These are phyloP conservation scores for Cyclotella distinguenda DNA, from an alignment of 108 stramenopile genomes.

Conservation along the genomic window DNA sequence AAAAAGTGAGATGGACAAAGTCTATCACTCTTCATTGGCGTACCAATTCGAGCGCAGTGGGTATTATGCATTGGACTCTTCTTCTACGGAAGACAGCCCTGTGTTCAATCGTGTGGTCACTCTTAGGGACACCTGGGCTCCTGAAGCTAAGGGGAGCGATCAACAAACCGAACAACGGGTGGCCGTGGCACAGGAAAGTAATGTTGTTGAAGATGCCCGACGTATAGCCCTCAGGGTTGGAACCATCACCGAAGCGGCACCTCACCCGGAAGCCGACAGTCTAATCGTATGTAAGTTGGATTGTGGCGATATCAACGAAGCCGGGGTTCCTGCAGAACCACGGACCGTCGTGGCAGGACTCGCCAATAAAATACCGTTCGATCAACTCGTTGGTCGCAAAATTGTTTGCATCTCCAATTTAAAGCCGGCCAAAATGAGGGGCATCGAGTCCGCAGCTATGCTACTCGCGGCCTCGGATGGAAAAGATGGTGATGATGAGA, in stretches of 20 bases:
- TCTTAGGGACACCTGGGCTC: slow-evolving; percentile 82
- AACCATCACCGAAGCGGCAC: slow-evolving; percentile 70
- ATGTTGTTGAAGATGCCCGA: slow-evolving; percentile 61
- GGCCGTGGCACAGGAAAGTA: slow-evolving; percentile 9
- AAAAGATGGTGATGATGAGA: slow-evolving; percentile 61
- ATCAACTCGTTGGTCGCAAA: slow-evolving; percentile 62
- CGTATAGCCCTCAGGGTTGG: slow-evolving; percentile 74
- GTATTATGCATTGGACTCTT: slow-evolving; percentile 82
- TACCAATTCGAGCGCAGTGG: slow-evolving; percentile 91
- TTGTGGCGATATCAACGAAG: slow-evolving; percentile 71
- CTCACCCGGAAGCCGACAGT: slow-evolving; percentile 85
- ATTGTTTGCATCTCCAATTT: slow-evolving; percentile 79
- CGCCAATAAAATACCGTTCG: slow-evolving; percentile 67
- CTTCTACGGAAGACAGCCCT: slow-evolving; percentile 55
- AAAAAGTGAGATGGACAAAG: slow-evolving; percentile 14
- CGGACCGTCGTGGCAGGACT: slow-evolving; percentile 83
- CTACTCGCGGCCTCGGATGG: slow-evolving; percentile 75
- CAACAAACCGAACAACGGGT: slow-evolving; percentile 23
- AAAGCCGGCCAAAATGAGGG: slow-evolving; percentile 87
- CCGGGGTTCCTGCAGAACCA: slow-evolving; percentile 49
- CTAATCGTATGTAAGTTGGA: slow-evolving; percentile 83
- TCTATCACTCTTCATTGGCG: slow-evolving; percentile 59
- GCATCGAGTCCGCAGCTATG: slow-evolving; percentile 86
- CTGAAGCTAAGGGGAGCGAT: slow-evolving; percentile 15
- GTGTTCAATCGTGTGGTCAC: slow-evolving; percentile 90